Evolutionary conservation across 2,329 filamentous ascomycete genomes (phyloP), one percentile per base, ranked within the genome.

Genomic region (Beauveria varroae): DNA sequence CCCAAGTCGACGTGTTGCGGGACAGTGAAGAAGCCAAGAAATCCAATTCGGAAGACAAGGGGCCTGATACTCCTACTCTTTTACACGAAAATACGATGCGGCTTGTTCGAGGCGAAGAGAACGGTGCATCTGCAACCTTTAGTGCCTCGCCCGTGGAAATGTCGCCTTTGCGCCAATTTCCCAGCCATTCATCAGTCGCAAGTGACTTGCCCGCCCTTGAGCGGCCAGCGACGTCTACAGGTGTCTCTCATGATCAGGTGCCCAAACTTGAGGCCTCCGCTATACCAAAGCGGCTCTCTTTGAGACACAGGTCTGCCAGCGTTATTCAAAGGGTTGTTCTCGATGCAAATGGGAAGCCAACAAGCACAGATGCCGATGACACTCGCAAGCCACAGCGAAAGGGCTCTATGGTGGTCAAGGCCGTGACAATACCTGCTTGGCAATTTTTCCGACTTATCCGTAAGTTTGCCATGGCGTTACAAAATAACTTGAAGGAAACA

Each of bases 351-450:
- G 78, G 77, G 6, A 75, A 76, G n/a, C 68, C 78, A 4, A 69
- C 75, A 5, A 65, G 76, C 2, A 77, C 81, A 28, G 71, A 75
- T 16, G 68, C 71, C 18, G 76, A 71, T 16, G 68, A 80, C 34
- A 71, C 78, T 46, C 75, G 77, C 64, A 77, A 72, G 71, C 75
- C 66, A 73, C 77, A 68, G 72, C 71, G 66, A 71, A 80, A 70
- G 73, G 78, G 67, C 10, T 82, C 81, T 14, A 79, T 76, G 2
- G 78, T 80, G 61, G 79, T 76, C 66, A 96, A 93, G 70, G 93
- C 96, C 68, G 89, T 98, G 16, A 87, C 93, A 62, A 96, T 98
- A 78, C 93, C 93, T 43, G 95, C 95, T 2, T 98, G 93, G 92
- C 93, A 97, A 69, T 96, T 98, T 70, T 98, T 97, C 75, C 91